These are phyloP conservation scores for Aspergillus versicolor DNA, from an alignment of 2,329 filamentous ascomycete genomes.

Conservation along the genomic window DNA sequence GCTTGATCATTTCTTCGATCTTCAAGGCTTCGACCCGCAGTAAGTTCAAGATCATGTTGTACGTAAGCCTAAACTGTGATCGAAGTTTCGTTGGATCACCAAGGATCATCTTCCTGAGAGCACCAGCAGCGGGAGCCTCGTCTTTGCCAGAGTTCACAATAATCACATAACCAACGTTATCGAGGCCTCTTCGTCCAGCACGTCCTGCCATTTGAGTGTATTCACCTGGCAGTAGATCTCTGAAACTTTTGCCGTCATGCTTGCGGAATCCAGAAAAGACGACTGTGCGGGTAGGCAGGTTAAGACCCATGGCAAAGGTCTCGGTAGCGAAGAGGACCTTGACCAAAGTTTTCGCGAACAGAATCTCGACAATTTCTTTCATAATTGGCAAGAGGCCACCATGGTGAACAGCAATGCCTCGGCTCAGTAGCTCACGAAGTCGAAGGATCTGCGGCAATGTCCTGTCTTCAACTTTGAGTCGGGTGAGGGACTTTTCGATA, in stretches of 20 bases:
- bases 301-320: conserved; percentile 97
- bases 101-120: conserved; percentile 89
- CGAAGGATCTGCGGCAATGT: conserved; percentile 88
- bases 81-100: conserved; percentile 92
- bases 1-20: conserved; percentile 99
- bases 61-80: conserved; percentile 94
- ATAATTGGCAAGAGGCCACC: conserved; percentile 93
- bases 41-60: conserved; percentile 98
- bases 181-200: conserved; percentile 87
- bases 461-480: conserved; percentile 86
- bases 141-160: conserved; percentile 79
- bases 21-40: conserved; percentile 93
- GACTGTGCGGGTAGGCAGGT: conserved; percentile 90
- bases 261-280: conserved; percentile 98
- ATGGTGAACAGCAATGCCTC: conserved; percentile 94
- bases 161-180: conserved; percentile 90
- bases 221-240: conserved; percentile 88
- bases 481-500: conserved; percentile 89
- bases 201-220: conserved; percentile 99
- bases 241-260: conserved; percentile 88
- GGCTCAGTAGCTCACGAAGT: conserved; percentile 76
- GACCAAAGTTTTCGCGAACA: conserved; percentile 91
- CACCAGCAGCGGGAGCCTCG: conserved; percentile 80
- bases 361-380: conserved; percentile 94
- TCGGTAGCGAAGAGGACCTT: conserved; percentile 98